These are phyloP conservation scores for Calonectria pauciramosa DNA, from an alignment of 2,329 filamentous ascomycete species.

Conservation along the genomic window DNA sequence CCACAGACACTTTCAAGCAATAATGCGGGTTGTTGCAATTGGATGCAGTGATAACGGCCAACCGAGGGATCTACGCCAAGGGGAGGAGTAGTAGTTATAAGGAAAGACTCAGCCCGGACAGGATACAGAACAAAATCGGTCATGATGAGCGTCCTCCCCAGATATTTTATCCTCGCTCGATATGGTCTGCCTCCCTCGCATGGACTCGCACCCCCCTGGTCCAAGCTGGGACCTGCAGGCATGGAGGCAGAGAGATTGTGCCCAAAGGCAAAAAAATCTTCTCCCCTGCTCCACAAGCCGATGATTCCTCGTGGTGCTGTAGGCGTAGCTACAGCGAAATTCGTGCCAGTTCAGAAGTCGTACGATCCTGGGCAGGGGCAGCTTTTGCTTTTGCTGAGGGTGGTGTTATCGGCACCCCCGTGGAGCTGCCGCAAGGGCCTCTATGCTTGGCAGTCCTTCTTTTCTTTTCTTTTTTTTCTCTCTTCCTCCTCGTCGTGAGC, in stretches of 20 bases:
- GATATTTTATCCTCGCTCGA: slow-evolving; percentile 41
- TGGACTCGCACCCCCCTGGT: slow-evolving; percentile 30
- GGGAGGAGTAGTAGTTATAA: slow-evolving; percentile 9
- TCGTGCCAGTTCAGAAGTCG: slow-evolving; percentile 40
- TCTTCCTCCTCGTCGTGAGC: neutral
- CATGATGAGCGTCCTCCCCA: slow-evolving; percentile 31
- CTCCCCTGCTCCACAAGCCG: slow-evolving; percentile 45
- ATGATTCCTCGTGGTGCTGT: slow-evolving; percentile 41
- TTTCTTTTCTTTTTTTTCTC: neutral
- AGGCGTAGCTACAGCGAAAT: slow-evolving; percentile 27
- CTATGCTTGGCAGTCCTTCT: neutral
- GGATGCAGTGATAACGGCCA: neutral
- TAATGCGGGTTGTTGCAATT: slow-evolving; percentile 12
- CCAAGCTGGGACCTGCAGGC: slow-evolving; percentile 30
- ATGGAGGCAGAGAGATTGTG: slow-evolving; percentile 33
- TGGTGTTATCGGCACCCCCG: slow-evolving; percentile 28
- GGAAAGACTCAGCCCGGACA: slow-evolving; percentile 24
- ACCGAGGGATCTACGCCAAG: slow-evolving; percentile 9
- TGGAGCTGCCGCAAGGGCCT: slow-evolving; percentile 19
- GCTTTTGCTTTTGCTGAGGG: slow-evolving; percentile 26
- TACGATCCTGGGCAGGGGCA: slow-evolving; percentile 39
- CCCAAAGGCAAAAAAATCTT: slow-evolving; percentile 32
- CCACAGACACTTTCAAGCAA: slow-evolving; percentile 2
- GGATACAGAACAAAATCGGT: slow-evolving; percentile 22
- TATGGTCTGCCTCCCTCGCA: slow-evolving; percentile 28